Base-by-base conservation (phyloP, 345 rosid genomes). In the Reutealis trisperma region DNA sequence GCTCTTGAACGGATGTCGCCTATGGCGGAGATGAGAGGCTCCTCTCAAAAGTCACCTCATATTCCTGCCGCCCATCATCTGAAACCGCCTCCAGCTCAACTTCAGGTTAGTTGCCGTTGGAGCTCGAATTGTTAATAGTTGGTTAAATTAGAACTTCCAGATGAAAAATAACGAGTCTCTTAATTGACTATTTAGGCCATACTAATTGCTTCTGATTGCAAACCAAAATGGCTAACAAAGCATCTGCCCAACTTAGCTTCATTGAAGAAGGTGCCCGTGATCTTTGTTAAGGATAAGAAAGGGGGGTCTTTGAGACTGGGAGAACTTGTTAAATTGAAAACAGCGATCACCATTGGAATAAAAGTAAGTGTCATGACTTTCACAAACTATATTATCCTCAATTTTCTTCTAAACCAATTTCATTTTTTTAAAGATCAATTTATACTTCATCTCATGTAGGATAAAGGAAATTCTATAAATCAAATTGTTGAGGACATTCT, bases 201-300 rank as follows among this genome's bases (percentile, higher is more conserved):
- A 75, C 80, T 93, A 52, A 44, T 91, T 11, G 96, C 93, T 59
- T 83, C 84, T 2, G 94, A 93, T 70, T 88, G 93, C 87, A 86
- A 89, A 80, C 93, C 98, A 5, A 84, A 87, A 79, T 90, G 88
- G 90, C 84, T 90, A n/a, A 88, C 89, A 19, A 89, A 84, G 75
- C 96, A 93, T 78, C 80, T 93, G 67, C 92, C 91, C 0, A 80
- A 74, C 81, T 82, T 93, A 72, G 94, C 94, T 74, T 78, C 84
- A 30, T 89, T 93, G 1, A 86, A 88, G 83, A 87, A 88, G 21
- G 93, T 93, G 27, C 92, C 91, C 0, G 71, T 91, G 72, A 73
- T 90, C 30, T 81, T 77, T 51, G 79, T 93, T 66, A 89, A 76
- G 73, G 92, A 90, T 77, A 82, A 83, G 37, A 88, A 84, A 75